Evolutionary conservation across 257 asterid genomes (phyloP).

Genomic region (Jacaranda copaia): DNA sequence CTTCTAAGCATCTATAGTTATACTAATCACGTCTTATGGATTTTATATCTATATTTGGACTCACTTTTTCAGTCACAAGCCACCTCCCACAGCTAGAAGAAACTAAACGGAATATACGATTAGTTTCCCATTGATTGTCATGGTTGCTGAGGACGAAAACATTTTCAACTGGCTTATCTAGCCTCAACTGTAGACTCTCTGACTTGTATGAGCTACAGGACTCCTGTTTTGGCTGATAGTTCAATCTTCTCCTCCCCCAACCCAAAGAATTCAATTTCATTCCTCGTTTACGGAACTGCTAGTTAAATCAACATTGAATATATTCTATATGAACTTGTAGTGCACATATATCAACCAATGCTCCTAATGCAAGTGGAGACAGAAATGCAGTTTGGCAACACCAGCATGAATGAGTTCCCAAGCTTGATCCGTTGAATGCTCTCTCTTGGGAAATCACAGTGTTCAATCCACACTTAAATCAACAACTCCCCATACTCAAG

Average conservation of each 20-base stretch:
- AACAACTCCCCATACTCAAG: not conserved
- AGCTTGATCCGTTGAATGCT: not conserved
- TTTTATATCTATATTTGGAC: not conserved
- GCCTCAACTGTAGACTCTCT: not conserved
- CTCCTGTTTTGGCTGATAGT: not conserved
- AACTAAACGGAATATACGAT: not conserved
- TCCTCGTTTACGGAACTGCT: not conserved
- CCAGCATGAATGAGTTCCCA: not conserved
- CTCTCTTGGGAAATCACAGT: not conserved
- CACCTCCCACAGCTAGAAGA: conserved; percentile 18
- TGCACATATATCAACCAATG: conserved; percentile 3
- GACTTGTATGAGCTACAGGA: not conserved
- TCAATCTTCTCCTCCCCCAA: not conserved
- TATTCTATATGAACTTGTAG: not conserved
- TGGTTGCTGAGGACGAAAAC: not conserved
- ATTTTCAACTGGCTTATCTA: not conserved
- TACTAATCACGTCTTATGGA: not conserved
- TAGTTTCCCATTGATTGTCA: not conserved
- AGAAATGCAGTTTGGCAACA: no score
- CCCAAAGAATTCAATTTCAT: not conserved
- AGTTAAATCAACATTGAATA: not conserved
- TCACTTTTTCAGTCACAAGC: not conserved
- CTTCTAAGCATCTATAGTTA: not conserved
- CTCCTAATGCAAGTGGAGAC: not conserved
- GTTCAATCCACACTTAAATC: not conserved